Evolutionary conservation across 805 yeast genomes (phyloP).

Genomic region (Candida ovalis): DNA sequence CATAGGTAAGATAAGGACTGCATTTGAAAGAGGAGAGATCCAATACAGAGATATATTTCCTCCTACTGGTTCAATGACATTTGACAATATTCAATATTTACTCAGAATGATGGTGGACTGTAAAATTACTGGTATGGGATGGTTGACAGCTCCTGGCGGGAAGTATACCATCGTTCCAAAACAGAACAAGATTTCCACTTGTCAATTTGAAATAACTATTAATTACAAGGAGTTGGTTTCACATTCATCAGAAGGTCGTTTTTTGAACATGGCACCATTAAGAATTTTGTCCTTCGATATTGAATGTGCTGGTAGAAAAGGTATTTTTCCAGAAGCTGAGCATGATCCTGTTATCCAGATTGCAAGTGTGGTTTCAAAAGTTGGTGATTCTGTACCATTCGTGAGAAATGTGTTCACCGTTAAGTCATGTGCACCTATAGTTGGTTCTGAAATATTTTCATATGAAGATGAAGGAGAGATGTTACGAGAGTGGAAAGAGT

Average conservation of each 20-base stretch:
- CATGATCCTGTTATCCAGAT: constrained; percentile 94
- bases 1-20: constrained; percentile 66
- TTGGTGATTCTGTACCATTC: constrained; percentile 85
- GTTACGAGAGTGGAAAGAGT: constrained; percentile 83
- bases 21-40: constrained; percentile 80
- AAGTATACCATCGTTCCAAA: constrained; percentile 51
- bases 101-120: constrained; percentile 90
- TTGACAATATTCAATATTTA: constrained; percentile 85
- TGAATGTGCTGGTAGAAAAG: constrained; percentile 97
- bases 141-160: constrained; percentile 85
- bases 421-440: constrained; percentile 85
- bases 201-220: constrained; percentile 81
- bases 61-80: constrained; percentile 61
- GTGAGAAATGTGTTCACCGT: constrained; percentile 93
- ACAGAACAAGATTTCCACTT: constrained; percentile 51
- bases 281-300: constrained; percentile 94
- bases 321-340: constrained; percentile 93
- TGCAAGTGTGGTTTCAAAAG: constrained; percentile 85
- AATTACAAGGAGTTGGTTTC: constrained; percentile 66
- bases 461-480: constrained; percentile 74
- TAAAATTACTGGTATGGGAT: constrained; percentile 91
- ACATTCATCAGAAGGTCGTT: constrained; percentile 89
- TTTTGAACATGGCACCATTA: constrained; percentile 89
- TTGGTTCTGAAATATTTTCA: constrained; percentile 86
- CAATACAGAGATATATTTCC: constrained; percentile 61